These are phyloP conservation scores for Lyophyllum decastes DNA, from an alignment of 768 basidiomycete genomes.

Conservation along the genomic window DNA sequence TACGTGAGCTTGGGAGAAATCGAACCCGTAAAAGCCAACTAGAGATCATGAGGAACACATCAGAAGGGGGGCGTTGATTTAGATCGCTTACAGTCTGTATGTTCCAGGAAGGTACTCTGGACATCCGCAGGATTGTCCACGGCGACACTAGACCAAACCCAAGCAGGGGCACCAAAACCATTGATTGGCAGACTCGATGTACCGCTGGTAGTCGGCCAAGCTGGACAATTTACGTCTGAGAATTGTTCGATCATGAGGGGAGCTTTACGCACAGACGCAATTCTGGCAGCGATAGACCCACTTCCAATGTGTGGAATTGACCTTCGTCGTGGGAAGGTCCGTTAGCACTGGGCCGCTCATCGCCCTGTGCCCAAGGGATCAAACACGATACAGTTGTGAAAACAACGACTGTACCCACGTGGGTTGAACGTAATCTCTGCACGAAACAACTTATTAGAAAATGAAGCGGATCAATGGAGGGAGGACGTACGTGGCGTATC, in stretches of 20 bases:
- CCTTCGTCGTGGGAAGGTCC: constrained; percentile 45
- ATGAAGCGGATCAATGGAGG: neutral
- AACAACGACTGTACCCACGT: constrained; percentile 32
- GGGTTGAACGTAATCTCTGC: constrained; percentile 53
- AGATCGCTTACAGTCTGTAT: constrained; percentile 58
- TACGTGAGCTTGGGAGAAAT: constrained; percentile 46
- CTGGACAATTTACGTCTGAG: constrained; percentile 10
- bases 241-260: neutral
- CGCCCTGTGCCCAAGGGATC: constrained; percentile 26
- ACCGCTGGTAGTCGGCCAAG: constrained; percentile 40
- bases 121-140: constrained; percentile 53
- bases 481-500: constrained; percentile 51
- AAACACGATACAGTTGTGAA: neutral
- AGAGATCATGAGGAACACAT: constrained; percentile 1
- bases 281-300: constrained; percentile 70
- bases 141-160: constrained; percentile 44
- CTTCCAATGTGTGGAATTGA: constrained; percentile 66
- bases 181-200: constrained; percentile 38
- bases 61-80: neutral
- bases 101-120: constrained; percentile 51
- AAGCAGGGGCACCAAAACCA: constrained; percentile 45
- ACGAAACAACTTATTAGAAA: neutral
- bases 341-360: constrained; percentile 55
- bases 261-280: constrained; percentile 50
- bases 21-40: constrained; percentile 64